Conservation (phyloP, 176 grass and related monocot genomes). For the Triticum dicoccoides region DNA sequence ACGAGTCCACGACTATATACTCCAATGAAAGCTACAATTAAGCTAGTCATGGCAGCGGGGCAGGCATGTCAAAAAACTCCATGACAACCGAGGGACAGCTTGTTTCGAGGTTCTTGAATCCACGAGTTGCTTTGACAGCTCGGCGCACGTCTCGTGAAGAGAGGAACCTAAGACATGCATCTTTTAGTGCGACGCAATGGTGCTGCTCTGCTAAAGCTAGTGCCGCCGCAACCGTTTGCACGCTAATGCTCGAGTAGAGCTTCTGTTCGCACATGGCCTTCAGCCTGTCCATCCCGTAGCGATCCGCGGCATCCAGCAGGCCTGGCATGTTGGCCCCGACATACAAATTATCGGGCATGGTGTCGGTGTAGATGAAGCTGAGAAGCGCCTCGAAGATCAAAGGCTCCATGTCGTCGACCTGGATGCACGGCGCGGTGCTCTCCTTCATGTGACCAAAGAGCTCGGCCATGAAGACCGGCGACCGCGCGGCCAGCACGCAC, state of each 20-base stretch:
- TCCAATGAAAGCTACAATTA: too few relatives aligned
- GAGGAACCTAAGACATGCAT: slow-evolving; percentile 24
- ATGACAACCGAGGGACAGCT: background rate
- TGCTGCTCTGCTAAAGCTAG: slow-evolving; percentile 38
- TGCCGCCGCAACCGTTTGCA: slow-evolving; percentile 7
- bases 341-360: background rate
- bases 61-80: background rate
- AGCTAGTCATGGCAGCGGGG: background rate
- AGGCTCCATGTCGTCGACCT: slow-evolving; percentile 35
- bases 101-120: slow-evolving; percentile 26
- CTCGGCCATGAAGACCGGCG: slow-evolving; percentile 31
- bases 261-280: slow-evolving; percentile 33
- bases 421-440: background rate
- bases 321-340: background rate
- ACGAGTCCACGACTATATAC: too few relatives aligned
- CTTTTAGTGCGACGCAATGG: background rate
- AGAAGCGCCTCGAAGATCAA: slow-evolving; percentile 29
- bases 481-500: slow-evolving; percentile 16
- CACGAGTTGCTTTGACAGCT: slow-evolving; percentile 10
- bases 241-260: slow-evolving; percentile 14
- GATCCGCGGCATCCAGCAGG: slow-evolving; percentile 35
- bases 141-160: slow-evolving; percentile 6
- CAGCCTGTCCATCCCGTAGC: slow-evolving; percentile 35
- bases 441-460: slow-evolving; percentile 37
- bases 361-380: slow-evolving; percentile 36